These are phyloP conservation scores for Tripidium arundinaceum DNA, from an alignment of 202 grass and related monocot species.

Conservation along the genomic window DNA sequence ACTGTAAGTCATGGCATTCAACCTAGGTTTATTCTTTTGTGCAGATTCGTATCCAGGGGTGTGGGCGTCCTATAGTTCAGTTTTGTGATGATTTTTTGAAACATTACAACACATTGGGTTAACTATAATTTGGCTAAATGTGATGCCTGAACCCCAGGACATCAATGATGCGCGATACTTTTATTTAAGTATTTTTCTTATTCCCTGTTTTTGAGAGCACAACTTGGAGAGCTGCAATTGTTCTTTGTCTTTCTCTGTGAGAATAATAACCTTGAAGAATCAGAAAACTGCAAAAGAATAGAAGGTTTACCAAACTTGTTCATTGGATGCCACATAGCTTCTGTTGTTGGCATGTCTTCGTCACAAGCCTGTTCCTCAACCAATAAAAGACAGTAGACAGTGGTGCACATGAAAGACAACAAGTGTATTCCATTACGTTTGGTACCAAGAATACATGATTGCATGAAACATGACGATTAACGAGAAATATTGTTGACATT, in stretches of 20 bases:
- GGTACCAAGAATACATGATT: slow-evolving; percentile 8
- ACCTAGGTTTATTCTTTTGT: slow-evolving; percentile 11
- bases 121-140: background rate
- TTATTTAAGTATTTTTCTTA: slow-evolving; percentile 3
- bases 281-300: slow-evolving; percentile 35
- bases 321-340: slow-evolving; percentile 33
- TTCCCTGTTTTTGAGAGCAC: background rate
- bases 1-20: slow-evolving; percentile 48
- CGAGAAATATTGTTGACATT: slow-evolving; percentile 9
- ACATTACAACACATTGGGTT: background rate
- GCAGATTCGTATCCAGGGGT: background rate
- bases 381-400: background rate
- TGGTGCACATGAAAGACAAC: slow-evolving; percentile 5
- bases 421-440: slow-evolving; percentile 2
- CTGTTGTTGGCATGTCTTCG: slow-evolving; percentile 43
- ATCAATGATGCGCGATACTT: slow-evolving; percentile 1
- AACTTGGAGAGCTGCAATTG: slow-evolving; percentile 4
- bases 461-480: background rate
- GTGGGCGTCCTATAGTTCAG: background rate
- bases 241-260: slow-evolving; percentile 30
- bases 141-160: background rate
- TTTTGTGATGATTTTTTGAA: background rate
- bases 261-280: slow-evolving; percentile 42
- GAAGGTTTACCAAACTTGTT: slow-evolving; percentile 39
- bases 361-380: slow-evolving; percentile 42